Conservation (phyloP, 1,139 yeast genomes). For the Blastobotrys aristatus region DNA sequence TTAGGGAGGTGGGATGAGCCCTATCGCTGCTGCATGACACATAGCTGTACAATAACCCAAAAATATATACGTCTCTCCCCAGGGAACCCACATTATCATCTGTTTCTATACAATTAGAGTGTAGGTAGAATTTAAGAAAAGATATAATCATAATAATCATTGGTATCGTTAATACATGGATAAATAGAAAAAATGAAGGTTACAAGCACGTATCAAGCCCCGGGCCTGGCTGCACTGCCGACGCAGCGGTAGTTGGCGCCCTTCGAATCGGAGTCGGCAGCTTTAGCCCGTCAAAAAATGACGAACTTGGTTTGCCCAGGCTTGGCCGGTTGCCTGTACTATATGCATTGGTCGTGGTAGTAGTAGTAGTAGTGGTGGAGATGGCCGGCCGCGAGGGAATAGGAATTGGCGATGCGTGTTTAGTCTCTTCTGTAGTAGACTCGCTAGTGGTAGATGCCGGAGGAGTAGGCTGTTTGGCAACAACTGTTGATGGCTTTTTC, state of each 20-base stretch:
- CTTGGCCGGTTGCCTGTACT: conserved; percentile 1
- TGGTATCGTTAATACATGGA: too few species aligned
- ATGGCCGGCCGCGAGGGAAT: too few species aligned
- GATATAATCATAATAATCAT: too few species aligned
- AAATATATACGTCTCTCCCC: neutral
- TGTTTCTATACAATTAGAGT: neutral
- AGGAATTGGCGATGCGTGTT: too few species aligned
- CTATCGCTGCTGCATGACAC: neutral
- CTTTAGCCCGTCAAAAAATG: conserved; percentile 24
- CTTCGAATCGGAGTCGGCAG: conserved; percentile 22
- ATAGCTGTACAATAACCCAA: neutral
- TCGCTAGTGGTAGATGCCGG: conserved; percentile 4
- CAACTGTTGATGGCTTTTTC: neutral
- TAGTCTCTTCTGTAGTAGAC: neutral
- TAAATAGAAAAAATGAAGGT: neutral
- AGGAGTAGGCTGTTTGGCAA: conserved; percentile 12
- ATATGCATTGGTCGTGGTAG: conserved; percentile 4
- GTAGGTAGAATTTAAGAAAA: neutral
- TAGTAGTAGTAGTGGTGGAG: neutral
- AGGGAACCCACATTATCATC: neutral
- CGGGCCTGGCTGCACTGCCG: neutral
- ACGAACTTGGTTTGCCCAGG: conserved; percentile 7
- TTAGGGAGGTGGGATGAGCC: neutral
- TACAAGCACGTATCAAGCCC: neutral
- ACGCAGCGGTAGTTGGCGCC: neutral